A percentile compares a stretch with the other conserved stretches of the same genome.
Evolutionary conservation across 2,329 filamentous ascomycete species (phyloP).

Genomic region (Cladobotryum protrusum): DNA sequence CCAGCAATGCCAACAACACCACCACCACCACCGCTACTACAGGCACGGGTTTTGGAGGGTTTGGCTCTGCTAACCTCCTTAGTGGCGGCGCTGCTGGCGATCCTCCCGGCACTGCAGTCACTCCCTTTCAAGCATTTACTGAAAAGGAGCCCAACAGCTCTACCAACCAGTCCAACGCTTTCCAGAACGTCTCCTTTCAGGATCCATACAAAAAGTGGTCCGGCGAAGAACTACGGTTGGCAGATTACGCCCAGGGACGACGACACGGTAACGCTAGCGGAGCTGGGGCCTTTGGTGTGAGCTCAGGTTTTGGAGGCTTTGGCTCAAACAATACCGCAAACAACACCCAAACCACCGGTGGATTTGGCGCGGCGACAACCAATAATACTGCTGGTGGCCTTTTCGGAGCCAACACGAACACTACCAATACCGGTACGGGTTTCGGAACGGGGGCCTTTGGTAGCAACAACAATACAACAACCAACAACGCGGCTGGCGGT

Average conservation of each 20-base stretch:
- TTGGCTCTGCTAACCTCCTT: conserved; percentile 41
- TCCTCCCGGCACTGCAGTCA: conserved; percentile 61
- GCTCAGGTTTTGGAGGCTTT: conserved; percentile 46
- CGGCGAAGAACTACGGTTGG: conserved; percentile 73
- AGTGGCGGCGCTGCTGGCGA: conserved; percentile 48
- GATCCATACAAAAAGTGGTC: conserved; percentile 84
- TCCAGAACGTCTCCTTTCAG: conserved; percentile 74
- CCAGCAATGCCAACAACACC: conserved; percentile 17
- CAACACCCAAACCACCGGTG: conserved; percentile 27
- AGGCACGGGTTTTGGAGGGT: conserved; percentile 32
- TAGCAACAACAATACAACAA: conserved; percentile 20
- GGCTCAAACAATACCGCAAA: conserved; percentile 30
- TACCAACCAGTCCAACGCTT: conserved; percentile 49
- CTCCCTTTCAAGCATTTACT: conserved; percentile 60
- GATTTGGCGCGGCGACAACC: conserved; percentile 10
- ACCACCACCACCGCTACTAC: conserved; percentile 23
- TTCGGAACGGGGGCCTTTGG: conserved; percentile 38
- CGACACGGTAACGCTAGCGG: conserved; percentile 77
- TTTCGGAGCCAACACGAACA: conserved; percentile 29
- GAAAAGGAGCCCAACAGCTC: conserved; percentile 66
- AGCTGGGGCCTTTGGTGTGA: conserved; percentile 75
- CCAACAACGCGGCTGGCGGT: conserved; percentile 20
- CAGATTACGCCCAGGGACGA: conserved; percentile 83
- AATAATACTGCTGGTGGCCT: conserved; percentile 24
- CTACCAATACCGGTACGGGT: conserved; percentile 18